These are phyloP conservation scores for Patellaria atrata DNA, from an alignment of 495 filamentous ascomycete species.

Conservation along the genomic window DNA sequence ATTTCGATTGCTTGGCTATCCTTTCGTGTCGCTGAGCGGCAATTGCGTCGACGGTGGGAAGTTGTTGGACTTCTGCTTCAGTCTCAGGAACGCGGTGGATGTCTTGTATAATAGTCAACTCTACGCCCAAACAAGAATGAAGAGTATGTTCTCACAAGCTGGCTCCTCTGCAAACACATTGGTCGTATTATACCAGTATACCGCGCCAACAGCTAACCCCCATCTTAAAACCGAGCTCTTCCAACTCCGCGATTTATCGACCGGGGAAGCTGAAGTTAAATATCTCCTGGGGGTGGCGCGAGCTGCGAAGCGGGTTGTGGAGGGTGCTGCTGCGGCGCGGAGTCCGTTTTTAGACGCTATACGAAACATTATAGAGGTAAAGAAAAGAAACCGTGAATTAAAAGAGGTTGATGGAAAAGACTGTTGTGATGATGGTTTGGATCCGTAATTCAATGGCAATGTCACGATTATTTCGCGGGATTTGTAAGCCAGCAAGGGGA, in stretches of 20 bases:
- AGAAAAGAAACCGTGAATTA: too few relatives aligned
- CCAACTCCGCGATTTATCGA: slow-evolving; percentile 60
- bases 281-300: slow-evolving; percentile 38
- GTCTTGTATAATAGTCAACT: slow-evolving; percentile 6
- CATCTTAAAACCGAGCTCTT: slow-evolving; percentile 60
- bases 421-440: too few relatives aligned
- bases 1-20: too few relatives aligned
- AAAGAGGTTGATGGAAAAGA: slow-evolving; percentile 8
- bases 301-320: slow-evolving; percentile 8
- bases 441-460: too few relatives aligned
- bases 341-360: slow-evolving; percentile 13
- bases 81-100: slow-evolving; percentile 18
- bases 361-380: slow-evolving; percentile 15
- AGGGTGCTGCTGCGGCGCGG: slow-evolving; percentile 5
- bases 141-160: slow-evolving; percentile 43
- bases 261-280: slow-evolving; percentile 52
- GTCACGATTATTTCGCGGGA: too few relatives aligned
- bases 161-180: slow-evolving; percentile 73
- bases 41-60: slow-evolving; percentile 25
- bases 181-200: slow-evolving; percentile 91
- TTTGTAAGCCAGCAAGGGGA: too few relatives aligned
- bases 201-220: slow-evolving; percentile 57
- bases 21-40: slow-evolving; percentile 19
- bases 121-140: background rate
- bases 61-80: slow-evolving; percentile 19